Base-by-base conservation (phyloP, 345 rosid species). In the Psidium guajava region DNA sequence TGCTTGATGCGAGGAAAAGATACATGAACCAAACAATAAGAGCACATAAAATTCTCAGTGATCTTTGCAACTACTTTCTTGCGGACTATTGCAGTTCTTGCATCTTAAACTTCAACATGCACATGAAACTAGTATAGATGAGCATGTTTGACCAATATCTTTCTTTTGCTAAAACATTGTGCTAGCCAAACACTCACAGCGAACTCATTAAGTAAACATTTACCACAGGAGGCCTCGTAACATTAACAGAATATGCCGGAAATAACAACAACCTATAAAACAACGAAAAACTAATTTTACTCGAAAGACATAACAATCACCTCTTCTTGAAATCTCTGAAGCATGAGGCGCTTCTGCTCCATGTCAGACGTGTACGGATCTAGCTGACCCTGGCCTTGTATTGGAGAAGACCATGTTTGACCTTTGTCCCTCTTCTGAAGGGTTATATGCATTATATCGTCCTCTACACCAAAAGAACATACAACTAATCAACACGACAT, bases 241-340 rank as follows among this genome's bases (percentile, higher is more conserved):
- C 80, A 69, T 9, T 18, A 18, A 69, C 16, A 69, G 80, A 9
- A 69, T 18, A 69, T 18, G 80, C 7, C 20, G 25, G 80, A 69
- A 69, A 18, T 36, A 16, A 18, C 47, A 69, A 8, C 25, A 36
- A 36, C 80, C 13, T 69, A 69, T 9, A 69, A 69, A 12, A 69
- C 1, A 0, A 69, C 20, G 47, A 36, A 36, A 32, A 69, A 8
- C 14, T 40, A 50, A 51, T 28, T 51, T 73, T 24, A 61, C 36
- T 15, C 27, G 2, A 22, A 61, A 59, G 52, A 12, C 24, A 44
- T 28, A 56, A 57, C 6, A 83, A 20, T 91, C 88, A 93, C 98
- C 98, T 95, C 98, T 90, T 95, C 98, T 87, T 97, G 98, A 88
- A 97, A 97, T 89, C 98, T 97, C 91, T 95, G 96, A 47, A 97